Evolutionary conservation across 2,329 filamentous ascomycete species (phyloP).

Genomic region (Ilyonectria sp.): DNA sequence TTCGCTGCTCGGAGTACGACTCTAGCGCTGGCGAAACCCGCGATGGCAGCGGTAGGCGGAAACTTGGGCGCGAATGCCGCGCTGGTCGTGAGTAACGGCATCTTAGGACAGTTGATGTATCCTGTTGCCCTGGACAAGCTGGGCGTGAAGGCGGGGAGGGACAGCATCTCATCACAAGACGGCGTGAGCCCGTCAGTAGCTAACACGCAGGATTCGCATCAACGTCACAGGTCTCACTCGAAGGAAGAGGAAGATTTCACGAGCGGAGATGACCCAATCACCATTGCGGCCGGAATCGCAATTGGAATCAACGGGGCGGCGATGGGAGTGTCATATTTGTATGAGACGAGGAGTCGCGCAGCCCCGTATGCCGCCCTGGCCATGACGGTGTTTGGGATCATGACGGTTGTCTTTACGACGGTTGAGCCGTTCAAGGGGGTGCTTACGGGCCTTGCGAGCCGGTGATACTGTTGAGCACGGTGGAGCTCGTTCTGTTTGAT

Average conservation of each 20-base stretch:
- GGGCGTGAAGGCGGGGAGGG: slow-evolving; percentile 38
- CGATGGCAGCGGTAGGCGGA: slow-evolving; percentile 60
- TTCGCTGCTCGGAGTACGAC: slow-evolving; percentile 68
- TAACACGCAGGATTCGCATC: slow-evolving; percentile 9
- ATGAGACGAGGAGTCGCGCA: slow-evolving; percentile 66
- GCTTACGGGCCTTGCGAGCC: slow-evolving; percentile 53
- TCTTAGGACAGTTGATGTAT: slow-evolving; percentile 59
- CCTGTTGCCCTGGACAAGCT: slow-evolving; percentile 53
- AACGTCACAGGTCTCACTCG: slow-evolving; percentile 13
- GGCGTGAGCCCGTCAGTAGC: slow-evolving; percentile 1
- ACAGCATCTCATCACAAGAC: not conserved
- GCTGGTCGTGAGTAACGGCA: slow-evolving; percentile 67
- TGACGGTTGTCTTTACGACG: slow-evolving; percentile 69
- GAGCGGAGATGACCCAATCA: slow-evolving; percentile 51
- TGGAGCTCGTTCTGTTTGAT: slow-evolving; percentile 7
- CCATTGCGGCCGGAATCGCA: slow-evolving; percentile 66
- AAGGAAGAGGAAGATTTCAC: slow-evolving; percentile 30
- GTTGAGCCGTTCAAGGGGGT: slow-evolving; percentile 61
- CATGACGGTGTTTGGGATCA: slow-evolving; percentile 71
- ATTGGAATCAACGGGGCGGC: slow-evolving; percentile 73
- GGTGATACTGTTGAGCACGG: slow-evolving; percentile 28
- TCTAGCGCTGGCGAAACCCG: slow-evolving; percentile 64
- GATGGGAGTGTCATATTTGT: slow-evolving; percentile 72
- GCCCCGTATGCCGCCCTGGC: slow-evolving; percentile 70
- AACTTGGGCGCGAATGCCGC: slow-evolving; percentile 64